Base-by-base conservation (phyloP, 2,329 filamentous ascomycete species). In the Fusarium nygamai region DNA sequence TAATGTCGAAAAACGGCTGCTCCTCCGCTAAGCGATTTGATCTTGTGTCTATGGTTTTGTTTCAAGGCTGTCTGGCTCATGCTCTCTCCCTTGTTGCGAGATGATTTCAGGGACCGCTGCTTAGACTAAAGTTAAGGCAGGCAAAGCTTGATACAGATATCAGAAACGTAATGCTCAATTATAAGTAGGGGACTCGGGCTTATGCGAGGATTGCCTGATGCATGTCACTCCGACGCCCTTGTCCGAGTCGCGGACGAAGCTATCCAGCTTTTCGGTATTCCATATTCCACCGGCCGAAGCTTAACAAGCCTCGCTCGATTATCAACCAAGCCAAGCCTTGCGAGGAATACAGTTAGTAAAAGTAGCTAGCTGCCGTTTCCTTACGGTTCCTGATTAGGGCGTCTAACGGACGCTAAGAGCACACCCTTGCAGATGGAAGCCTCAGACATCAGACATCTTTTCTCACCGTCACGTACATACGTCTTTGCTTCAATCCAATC, bases 361-460 rank as follows among this genome's bases (percentile, higher is more conserved):
- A 17, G 44, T 7, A 4, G 8, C 44, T 47, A 48, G 65, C 43
- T 57, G 60, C 69, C 65, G 61, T 73, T 73, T 72, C 50, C n/a
- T 70, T 74, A 77, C 72, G 67, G 74, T 77, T 71, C 57, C 72
- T 54, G 38, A 67, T 65, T 48, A 57, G 47, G 51, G 31, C 22
- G 56, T 20, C 48, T n/a, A 47, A 24, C 58, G 47, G 43, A 56
- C 61, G 47, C 57, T 75, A 75, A 64, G 46, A 41, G 58, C 65
- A 78, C 74, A 50, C 62, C 75, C 69, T 58, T 48, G 51, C 33
- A 13, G 41, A 67, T 44, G n/a, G 53, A 56, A 70, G 27, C 66
- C 66, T 65, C 46, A 59, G 47, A 60, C 51, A 65, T 36, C 56
- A 59, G 46, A 48, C 56, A 69, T 39, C 56, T 24, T 53, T 39